Evolutionary conservation across 352 stramenopile genomes (phyloP).

Genomic region (Phytophthora melonis): DNA sequence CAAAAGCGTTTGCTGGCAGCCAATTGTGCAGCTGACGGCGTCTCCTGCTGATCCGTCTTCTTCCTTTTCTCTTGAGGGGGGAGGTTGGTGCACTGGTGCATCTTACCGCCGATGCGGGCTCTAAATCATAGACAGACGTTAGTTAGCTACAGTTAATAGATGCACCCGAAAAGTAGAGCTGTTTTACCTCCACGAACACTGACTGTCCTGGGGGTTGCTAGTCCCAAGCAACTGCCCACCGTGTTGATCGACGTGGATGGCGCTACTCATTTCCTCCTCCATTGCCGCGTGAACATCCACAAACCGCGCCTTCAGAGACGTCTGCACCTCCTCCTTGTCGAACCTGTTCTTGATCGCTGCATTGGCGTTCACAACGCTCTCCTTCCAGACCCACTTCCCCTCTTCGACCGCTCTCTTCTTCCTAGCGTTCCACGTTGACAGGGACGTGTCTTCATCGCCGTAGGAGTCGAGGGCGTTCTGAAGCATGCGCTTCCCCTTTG

Average conservation of each 20-base stretch:
- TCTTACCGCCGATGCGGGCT: constrained; percentile 55
- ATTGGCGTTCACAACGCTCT: constrained; percentile 40
- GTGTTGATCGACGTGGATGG: constrained; percentile 29
- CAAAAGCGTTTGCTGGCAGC: constrained; percentile 40
- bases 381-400: constrained; percentile 62
- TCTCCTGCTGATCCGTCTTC: background rate
- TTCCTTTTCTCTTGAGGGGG: constrained; percentile 30
- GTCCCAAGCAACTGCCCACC: constrained; percentile 20
- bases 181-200: constrained; percentile 52
- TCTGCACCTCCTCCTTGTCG: constrained; percentile 42
- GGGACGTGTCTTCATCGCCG: constrained; percentile 55
- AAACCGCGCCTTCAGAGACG: constrained; percentile 45
- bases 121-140: constrained; percentile 20
- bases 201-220: constrained; percentile 14
- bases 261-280: constrained; percentile 47
- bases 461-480: constrained; percentile 63
- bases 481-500: constrained; percentile 73
- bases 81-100: constrained; percentile 63
- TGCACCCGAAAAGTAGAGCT: background rate
- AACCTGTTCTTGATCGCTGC: constrained; percentile 50
- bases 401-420: constrained; percentile 48
- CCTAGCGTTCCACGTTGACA: constrained; percentile 64
- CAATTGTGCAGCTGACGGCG: background rate
- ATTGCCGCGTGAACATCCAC: constrained; percentile 47
- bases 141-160: background rate